A percentile compares a stretch with the other conserved stretches of the same genome.
Conservation (phyloP, 1,139 yeast genomes). For the Trichomonascaceae sp. region DNA sequence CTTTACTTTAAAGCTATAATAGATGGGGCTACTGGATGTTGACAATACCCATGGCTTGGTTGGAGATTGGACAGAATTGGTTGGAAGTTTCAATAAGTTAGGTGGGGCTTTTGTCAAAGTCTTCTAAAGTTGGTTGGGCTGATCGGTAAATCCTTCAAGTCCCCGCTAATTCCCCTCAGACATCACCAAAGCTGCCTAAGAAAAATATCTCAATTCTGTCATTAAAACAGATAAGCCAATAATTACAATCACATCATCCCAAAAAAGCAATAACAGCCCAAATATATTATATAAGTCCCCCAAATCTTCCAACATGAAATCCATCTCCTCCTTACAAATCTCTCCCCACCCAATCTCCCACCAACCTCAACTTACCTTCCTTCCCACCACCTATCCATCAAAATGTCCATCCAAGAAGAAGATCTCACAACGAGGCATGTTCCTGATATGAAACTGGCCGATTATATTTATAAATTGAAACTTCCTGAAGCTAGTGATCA, state of each 20-base stretch:
- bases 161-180: not conserved
- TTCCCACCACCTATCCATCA: not conserved
- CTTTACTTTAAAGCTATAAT: too few relatives aligned
- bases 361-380: not conserved
- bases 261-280: not conserved
- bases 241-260: not conserved
- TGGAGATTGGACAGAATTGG: not conserved
- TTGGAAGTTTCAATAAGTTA: not conserved
- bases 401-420: conserved; percentile 8
- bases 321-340: not conserved
- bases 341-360: not conserved
- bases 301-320: not conserved
- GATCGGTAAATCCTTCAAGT: too few relatives aligned
- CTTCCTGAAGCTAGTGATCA: conserved; percentile 35
- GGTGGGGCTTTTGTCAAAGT: not conserved
- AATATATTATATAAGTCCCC: not conserved
- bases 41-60: too few relatives aligned
- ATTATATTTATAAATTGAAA: conserved; percentile 60
- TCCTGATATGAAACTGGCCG: conserved; percentile 77
- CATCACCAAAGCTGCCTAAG: not conserved
- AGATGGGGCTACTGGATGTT: too few relatives aligned
- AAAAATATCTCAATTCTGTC: not conserved
- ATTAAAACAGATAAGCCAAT: not conserved
- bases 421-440: conserved; percentile 28
- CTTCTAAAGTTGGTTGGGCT: not conserved